Evolutionary conservation across 2,329 filamentous ascomycete species (phyloP).

Genomic region (Aspergillus novoparasiticus): DNA sequence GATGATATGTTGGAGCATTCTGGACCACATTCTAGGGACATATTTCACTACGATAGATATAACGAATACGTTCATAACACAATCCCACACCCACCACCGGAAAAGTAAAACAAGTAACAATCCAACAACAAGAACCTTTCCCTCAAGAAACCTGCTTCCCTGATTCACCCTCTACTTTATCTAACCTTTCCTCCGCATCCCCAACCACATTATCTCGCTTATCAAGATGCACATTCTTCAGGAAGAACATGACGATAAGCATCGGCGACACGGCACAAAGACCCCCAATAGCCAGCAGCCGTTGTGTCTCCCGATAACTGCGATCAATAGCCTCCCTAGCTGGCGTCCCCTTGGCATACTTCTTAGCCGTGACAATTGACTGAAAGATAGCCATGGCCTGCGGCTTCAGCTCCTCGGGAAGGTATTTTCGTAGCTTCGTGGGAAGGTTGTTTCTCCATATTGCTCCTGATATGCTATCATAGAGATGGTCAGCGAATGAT

Average conservation of each 20-base stretch:
- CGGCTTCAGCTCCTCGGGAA: conserved; percentile 22
- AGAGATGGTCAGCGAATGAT: background rate
- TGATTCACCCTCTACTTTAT: background rate
- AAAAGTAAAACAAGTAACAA: too few species aligned
- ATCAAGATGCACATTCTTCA: conserved; percentile 25
- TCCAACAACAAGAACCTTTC: background rate
- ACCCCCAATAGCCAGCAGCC: conserved; percentile 20
- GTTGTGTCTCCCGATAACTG: conserved; percentile 24
- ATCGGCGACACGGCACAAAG: conserved; percentile 21
- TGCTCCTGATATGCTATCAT: conserved; percentile 34
- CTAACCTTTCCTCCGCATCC: background rate
- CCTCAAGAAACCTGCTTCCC: background rate
- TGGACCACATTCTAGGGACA: too few species aligned
- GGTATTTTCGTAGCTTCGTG: conserved; percentile 17
- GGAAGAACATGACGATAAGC: conserved; percentile 27
- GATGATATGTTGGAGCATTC: too few species aligned
- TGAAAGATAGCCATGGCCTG: conserved; percentile 23
- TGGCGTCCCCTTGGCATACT: conserved; percentile 17
- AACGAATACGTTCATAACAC: too few species aligned
- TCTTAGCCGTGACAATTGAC: conserved; percentile 22
- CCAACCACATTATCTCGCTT: conserved; percentile 6
- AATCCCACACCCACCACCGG: too few species aligned
- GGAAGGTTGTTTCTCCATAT: conserved; percentile 38
- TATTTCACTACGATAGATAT: too few species aligned
- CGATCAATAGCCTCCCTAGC: conserved; percentile 24